Conservation (phyloP, 2,329 filamentous ascomycete species). For the Exserohilum turcica region DNA sequence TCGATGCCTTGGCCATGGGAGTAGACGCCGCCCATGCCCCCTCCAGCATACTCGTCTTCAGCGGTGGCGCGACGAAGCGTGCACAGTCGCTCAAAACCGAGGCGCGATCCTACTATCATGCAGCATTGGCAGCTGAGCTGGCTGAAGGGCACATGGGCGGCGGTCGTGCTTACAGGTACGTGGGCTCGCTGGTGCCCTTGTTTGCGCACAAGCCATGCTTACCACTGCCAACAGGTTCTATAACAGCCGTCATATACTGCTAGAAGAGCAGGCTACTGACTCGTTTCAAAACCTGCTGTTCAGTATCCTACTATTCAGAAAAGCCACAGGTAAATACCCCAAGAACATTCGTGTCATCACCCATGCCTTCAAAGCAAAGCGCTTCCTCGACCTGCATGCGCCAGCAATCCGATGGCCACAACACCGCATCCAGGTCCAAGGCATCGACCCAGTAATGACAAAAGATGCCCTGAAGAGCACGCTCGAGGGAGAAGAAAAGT, state of each 20-base stretch:
- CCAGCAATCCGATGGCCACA: slow-evolving; percentile 52
- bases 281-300: slow-evolving; percentile 86
- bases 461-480: slow-evolving; percentile 44
- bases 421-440: slow-evolving; percentile 49
- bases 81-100: slow-evolving; percentile 41
- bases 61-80: slow-evolving; percentile 62
- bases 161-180: slow-evolving; percentile 23
- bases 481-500: slow-evolving; percentile 43
- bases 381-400: slow-evolving; percentile 51
- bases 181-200: background rate
- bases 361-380: slow-evolving; percentile 54
- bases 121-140: slow-evolving; percentile 35
- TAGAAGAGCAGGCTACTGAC: slow-evolving; percentile 78
- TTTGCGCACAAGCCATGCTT: background rate
- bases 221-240: slow-evolving; percentile 31
- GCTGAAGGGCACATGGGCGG: slow-evolving; percentile 31
- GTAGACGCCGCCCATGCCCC: slow-evolving; percentile 47
- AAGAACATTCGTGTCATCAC: slow-evolving; percentile 51
- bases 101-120: slow-evolving; percentile 45
- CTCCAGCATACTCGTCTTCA: slow-evolving; percentile 66
- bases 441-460: slow-evolving; percentile 53
- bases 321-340: slow-evolving; percentile 49
- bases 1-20: slow-evolving; percentile 57
- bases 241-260: slow-evolving; percentile 53
- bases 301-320: slow-evolving; percentile 64